Conservation (phyloP, 2,329 filamentous ascomycete species). For the Kalaharituber pfeilii region DNA sequence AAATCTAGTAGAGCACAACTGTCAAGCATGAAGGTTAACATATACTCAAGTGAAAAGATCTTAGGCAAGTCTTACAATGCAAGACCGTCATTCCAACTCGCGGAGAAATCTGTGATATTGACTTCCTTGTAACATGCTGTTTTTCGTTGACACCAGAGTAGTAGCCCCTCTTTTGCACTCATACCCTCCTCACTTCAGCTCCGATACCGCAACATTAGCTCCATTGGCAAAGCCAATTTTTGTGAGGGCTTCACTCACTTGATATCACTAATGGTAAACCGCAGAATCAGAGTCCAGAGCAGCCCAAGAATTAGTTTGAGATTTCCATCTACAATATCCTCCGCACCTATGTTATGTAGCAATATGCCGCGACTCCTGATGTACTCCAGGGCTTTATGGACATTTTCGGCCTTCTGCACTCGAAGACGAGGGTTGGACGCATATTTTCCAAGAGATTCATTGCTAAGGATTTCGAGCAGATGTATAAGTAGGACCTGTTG, state of each 20-base stretch:
- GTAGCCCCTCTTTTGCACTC: constrained; percentile 86
- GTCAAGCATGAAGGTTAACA: background rate
- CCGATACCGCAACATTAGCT: background rate
- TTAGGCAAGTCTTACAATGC: constrained; percentile 63
- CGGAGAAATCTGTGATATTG: constrained; percentile 83
- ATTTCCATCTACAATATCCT: constrained; percentile 96
- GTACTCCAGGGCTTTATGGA: constrained; percentile 85
- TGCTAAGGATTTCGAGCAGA: constrained; percentile 86
- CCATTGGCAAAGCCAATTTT: background rate
- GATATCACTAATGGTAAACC: constrained; percentile 98
- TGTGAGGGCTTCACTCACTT: constrained; percentile 33
- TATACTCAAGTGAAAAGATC: too few relatives aligned
- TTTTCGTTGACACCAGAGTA: constrained; percentile 96
- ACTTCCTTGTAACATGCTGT: constrained; percentile 97
- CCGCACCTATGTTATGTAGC: constrained; percentile 95
- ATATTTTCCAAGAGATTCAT: constrained; percentile 89
- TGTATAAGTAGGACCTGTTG: constrained; percentile 83
- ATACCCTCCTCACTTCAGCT: constrained; percentile 56
- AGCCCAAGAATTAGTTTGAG: constrained; percentile 91
- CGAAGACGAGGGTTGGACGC: constrained; percentile 89
- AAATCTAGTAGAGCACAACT: constrained; percentile 85
- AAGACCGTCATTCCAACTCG: constrained; percentile 92
- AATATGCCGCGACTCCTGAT: constrained; percentile 82
- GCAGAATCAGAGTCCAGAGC: constrained; percentile 95
- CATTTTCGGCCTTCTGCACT: constrained; percentile 95